Conservation (phyloP, 148 eudicot genomes). For the Amaranthus hypochondriacus region DNA sequence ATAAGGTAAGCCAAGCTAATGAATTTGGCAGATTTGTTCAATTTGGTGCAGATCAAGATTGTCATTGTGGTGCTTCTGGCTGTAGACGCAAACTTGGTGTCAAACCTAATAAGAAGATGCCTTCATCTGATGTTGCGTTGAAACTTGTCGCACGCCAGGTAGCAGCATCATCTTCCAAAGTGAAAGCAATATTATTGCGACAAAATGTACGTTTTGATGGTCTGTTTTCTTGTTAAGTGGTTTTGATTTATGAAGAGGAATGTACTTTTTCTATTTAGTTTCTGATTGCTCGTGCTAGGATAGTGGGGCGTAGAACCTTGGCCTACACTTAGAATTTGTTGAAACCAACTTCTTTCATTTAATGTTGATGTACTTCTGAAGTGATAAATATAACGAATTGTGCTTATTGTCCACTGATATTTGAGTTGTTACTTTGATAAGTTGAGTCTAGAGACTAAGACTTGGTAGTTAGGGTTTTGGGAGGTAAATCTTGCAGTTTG, state of each 20-base stretch:
- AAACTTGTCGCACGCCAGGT: slow-evolving; percentile 81
- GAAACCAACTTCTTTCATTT: background rate
- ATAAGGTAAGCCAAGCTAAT: slow-evolving; percentile 32
- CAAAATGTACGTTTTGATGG: slow-evolving; percentile 35
- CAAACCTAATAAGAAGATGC: slow-evolving; percentile 73
- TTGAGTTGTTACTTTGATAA: background rate
- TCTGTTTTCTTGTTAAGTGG: slow-evolving; percentile 7
- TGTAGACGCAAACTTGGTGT: slow-evolving; percentile 95
- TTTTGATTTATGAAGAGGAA: background rate
- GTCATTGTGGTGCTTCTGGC: slow-evolving; percentile 84
- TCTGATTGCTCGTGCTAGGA: background rate
- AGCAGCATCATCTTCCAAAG: slow-evolving; percentile 49
- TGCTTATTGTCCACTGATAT: background rate
- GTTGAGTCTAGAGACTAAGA: background rate
- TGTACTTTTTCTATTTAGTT: background rate
- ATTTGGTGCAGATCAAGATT: slow-evolving; percentile 99
- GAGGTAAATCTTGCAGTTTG: background rate
- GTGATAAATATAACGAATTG: background rate
- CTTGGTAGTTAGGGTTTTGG: too few relatives aligned
- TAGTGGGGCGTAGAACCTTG: slow-evolving; percentile 1
- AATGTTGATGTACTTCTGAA: background rate
- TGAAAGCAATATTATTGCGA: slow-evolving; percentile 41
- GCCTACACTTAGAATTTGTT: background rate
- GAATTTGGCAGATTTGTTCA: slow-evolving; percentile 95
- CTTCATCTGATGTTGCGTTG: slow-evolving; percentile 79